Evolutionary conservation across 345 rosid genomes (phyloP), one percentile per base, ranked within the genome.

Genomic region (Garcia nutans): DNA sequence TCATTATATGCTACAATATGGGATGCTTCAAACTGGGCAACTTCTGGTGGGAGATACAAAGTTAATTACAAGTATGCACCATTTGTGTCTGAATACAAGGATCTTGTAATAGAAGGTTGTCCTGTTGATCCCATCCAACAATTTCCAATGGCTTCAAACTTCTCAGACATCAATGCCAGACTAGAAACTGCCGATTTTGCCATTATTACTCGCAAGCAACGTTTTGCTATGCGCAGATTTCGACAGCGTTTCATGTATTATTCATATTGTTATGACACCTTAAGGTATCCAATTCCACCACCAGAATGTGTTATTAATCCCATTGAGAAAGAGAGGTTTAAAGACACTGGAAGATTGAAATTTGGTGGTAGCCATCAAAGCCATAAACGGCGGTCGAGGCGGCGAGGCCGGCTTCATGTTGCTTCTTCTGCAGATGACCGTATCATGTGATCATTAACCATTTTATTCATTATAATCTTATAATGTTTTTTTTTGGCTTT

Each of bases 21-120:
- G 99, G 99, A 96, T 33, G 98, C 92, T 8, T 93, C 99, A 0
- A 86, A 75, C 65, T 96, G 99, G 98, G 97, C 99, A 15, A 93
- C 99, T 6, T 79, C 87, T 0, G 97, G 99, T 1, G 99, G 99
- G 0, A 87, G 82, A 75, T 79, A 77, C 83, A 91, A 89, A 77
- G 98, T 86, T 1, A 78, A 96, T 58, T 92, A 96, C 79, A 86
- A 86, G 65, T 96, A 81, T 74, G 88, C 97, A 1, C 97, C 98
- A 0, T 96, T 96, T 58, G 76, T 83, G 1, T 83, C 97, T 16
- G 97, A 92, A 26, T 96, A 88, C 56, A 89, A 83, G 75, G 89
- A 88, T 7, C 78, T 96, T 10, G 86, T 82, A 12, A 82, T 93
- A 0, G 91, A 89, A 2, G 98, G 99, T 17, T 96, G 99, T 66